Conservation (phyloP, 2,329 filamentous ascomycete genomes). For the Trichoderma koningiopsis region DNA sequence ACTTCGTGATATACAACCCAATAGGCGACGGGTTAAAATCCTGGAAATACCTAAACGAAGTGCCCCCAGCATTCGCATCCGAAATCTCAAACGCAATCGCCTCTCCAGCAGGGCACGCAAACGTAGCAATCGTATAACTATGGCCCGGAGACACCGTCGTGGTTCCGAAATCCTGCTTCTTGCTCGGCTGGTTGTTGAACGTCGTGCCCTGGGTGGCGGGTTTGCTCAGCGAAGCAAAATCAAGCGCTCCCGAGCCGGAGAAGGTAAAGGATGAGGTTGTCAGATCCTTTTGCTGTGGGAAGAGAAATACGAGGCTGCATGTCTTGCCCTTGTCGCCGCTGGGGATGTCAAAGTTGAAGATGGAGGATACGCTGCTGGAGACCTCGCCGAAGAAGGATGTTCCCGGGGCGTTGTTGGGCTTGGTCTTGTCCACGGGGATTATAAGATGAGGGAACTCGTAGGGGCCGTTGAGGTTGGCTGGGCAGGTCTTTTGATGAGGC, state of each 20-base stretch:
- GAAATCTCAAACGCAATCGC: conserved; percentile 56
- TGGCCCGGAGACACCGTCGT: conserved; percentile 54
- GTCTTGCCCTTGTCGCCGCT: conserved; percentile 54
- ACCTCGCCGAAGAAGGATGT: conserved; percentile 59
- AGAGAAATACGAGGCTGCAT: conserved; percentile 67
- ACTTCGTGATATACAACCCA: conserved; percentile 44
- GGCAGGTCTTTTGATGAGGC: conserved; percentile 39
- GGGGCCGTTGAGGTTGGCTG: conserved; percentile 46
- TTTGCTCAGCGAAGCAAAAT: conserved; percentile 52
- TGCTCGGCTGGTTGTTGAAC: conserved; percentile 54
- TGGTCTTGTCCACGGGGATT: conserved; percentile 57
- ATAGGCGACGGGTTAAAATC: conserved; percentile 58
- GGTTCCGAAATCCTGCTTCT: conserved; percentile 46
- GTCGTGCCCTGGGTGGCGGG: conserved; percentile 53
- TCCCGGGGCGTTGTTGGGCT: conserved; percentile 54
- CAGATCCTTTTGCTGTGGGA: conserved; percentile 59
- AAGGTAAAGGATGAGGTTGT: conserved; percentile 59
- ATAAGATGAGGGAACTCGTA: conserved; percentile 65
- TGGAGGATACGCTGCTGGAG: conserved; percentile 54
- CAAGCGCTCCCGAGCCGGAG: conserved; percentile 51
- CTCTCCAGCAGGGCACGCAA: conserved; percentile 57
- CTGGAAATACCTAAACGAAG: conserved; percentile 63
- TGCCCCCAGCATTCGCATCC: conserved; percentile 43
- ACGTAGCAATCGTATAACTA: conserved; percentile 55
- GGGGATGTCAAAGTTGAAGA: conserved; percentile 72